Evolutionary conservation across 1,139 yeast genomes (phyloP), one percentile per base, ranked within the genome.

Genomic region (Candida sanyaensis): DNA sequence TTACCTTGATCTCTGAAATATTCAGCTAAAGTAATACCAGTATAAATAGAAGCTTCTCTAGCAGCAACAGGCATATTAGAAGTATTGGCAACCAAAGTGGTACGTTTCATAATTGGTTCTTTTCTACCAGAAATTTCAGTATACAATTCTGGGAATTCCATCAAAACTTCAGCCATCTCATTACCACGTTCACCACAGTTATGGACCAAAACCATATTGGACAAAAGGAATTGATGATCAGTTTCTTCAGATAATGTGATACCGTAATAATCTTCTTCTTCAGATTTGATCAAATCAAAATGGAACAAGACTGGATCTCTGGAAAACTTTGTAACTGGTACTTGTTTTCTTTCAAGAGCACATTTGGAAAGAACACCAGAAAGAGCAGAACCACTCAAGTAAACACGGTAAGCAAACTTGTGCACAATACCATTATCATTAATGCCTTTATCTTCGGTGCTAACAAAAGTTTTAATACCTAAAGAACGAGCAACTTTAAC

Each of bases 51-150:
- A 41, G 99, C 99, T 75, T 93, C 99, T 83, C 99, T 88, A 24
- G 99, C 99, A 53, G 99, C 99, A 62, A 93, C 99, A 49, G 99
- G 99, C 99, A 93, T 93, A 71, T 93, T 93, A 32, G 98, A 93
- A 43, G 99, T 93, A 71, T 93, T 93, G 47, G 99, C 99, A 49
- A 93, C 99, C 68, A 93, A 82, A 39, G 98, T 88, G 41, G 99
- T 93, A 79, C 99, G 95, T 79, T 93, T 95, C 99, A 93, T 93
- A 67, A 93, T 95, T 57, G 99, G 97, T 74, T 93, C 99, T 75
- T 91, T 89, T 65, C 90, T 86, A 58, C 98, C 99, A 48, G 84
- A 80, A 50, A 90, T 77, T 70, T 91, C 97, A 51, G 97, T 91
- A 69, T 74, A 89, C 65, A 93, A 78, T 72, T 93, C 98, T 46